These are phyloP conservation scores for Pythium folliculosum DNA, from an alignment of 352 stramenopile species.

Conservation along the genomic window DNA sequence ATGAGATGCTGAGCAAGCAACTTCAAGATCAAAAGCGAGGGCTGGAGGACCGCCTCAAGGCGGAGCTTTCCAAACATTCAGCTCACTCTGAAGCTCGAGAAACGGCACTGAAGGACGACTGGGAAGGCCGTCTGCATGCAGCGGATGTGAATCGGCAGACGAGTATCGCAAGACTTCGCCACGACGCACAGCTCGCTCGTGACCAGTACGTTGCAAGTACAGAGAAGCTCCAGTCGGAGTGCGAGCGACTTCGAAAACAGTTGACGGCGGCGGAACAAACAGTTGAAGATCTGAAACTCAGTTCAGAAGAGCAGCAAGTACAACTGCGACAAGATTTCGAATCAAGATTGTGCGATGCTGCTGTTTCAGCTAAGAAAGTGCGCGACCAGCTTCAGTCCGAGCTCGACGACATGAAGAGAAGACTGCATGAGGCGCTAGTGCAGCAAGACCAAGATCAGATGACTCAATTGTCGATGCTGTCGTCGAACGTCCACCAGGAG, in stretches of 20 bases:
- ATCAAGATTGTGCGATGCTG: neutral
- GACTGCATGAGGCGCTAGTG: slow-evolving; percentile 50
- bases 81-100: slow-evolving; percentile 34
- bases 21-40: slow-evolving; percentile 43
- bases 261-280: slow-evolving; percentile 36
- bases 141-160: slow-evolving; percentile 37
- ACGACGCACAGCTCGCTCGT: slow-evolving; percentile 46
- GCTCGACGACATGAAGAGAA: slow-evolving; percentile 39
- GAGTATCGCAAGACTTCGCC: slow-evolving; percentile 33
- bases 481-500: slow-evolving; percentile 43
- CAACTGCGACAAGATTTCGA: slow-evolving; percentile 34
- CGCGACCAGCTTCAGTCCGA: slow-evolving; percentile 31
- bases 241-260: slow-evolving; percentile 34
- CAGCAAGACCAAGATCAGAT: slow-evolving; percentile 73
- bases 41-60: slow-evolving; percentile 41
- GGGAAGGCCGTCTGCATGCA: slow-evolving; percentile 30
- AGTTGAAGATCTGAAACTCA: slow-evolving; percentile 41
- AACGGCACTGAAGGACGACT: slow-evolving; percentile 31
- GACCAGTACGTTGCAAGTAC: slow-evolving; percentile 60
- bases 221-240: slow-evolving; percentile 50
- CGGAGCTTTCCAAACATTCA: slow-evolving; percentile 28
- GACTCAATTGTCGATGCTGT: slow-evolving; percentile 54
- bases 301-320: slow-evolving; percentile 36
- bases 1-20: slow-evolving; percentile 65
- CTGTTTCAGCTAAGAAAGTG: slow-evolving; percentile 15